Conservation (phyloP, 73 alveolate genomes). For the Uronychia setigera region DNA sequence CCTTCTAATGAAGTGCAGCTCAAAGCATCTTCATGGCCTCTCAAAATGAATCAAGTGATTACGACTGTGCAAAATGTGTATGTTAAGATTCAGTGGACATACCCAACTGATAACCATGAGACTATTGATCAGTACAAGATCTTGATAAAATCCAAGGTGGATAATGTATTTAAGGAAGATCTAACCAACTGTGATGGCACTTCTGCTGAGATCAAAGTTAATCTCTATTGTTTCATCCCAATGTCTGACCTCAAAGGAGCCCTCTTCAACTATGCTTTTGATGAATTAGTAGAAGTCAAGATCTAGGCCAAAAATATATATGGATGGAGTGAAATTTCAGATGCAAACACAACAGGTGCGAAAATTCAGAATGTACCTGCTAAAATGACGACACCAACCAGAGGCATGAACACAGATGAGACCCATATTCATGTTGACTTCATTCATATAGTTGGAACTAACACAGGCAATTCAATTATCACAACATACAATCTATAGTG, state of each 20-base stretch:
- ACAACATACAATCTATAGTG: constrained; percentile 32
- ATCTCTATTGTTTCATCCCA: constrained; percentile 42
- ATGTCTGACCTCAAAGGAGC: constrained; percentile 25
- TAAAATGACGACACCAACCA: constrained; percentile 1
- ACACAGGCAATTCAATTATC: too few relatives aligned
- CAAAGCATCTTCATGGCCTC: constrained; percentile 19
- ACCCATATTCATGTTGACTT: background rate
- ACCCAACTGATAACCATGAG: constrained; percentile 38
- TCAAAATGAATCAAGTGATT: constrained; percentile 19
- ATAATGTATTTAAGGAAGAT: background rate
- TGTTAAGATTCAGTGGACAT: constrained; percentile 51
- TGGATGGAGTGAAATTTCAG: constrained; percentile 58
- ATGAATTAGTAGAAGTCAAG: constrained; percentile 26
- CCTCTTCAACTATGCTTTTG: constrained; percentile 15
- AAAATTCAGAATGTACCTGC: constrained; percentile 32
- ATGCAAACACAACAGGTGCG: constrained; percentile 42
- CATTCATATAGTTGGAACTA: constrained; percentile 10
- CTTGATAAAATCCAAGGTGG: background rate
- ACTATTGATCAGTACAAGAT: constrained; percentile 33
- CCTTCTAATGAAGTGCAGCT: constrained; percentile 8
- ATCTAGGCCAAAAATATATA: constrained; percentile 29
- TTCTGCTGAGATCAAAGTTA: background rate
- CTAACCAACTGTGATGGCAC: constrained; percentile 40
- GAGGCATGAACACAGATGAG: constrained; percentile 9
- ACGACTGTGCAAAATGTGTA: background rate